Base-by-base conservation (phyloP, 129 eudicot genomes). In the Kitagawia praeruptora region DNA sequence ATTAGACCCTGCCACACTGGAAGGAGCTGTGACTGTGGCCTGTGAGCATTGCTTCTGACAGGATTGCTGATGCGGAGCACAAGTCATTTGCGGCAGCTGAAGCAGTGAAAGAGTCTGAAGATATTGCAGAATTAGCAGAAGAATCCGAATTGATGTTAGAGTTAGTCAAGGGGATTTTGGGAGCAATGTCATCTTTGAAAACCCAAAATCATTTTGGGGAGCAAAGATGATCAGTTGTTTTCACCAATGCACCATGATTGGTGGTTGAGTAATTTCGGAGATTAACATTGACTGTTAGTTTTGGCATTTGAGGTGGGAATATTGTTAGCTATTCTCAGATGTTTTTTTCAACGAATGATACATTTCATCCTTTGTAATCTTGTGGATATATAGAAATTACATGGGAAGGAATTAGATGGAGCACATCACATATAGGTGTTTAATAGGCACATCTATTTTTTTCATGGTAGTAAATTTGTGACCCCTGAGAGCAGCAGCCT, bases 11-110 rank as follows among this genome's bases (percentile, higher is more conserved):
- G 25, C 18, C 21, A 73, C 77, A 73, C 54, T 76, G 21, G 88
- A 88, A 82, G 88, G 82, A 40, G 87, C 89, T 56, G 76, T n/a
- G n/a, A n/a, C n/a, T n/a, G n/a, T n/a, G n/a, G n/a, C n/a, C n/a
- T n/a, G n/a, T 85, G 44, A 70, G n/a, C 63, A 41, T 34, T 31
- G 87, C 89, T 45, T 84, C 84, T 16, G 70, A 74, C 41, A 47
- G 49, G 81, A 48, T 89, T 45, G 90, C 84, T n/a, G 87, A 81
- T 14, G 89, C 89, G 0, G 88, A 90, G 72, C 51, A 78, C 80
- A 61, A 61, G 77, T 64, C 82, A 11, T 76, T 38, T 27, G 39
- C 56, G 75, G 85, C 87, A 39, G 86, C 83, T 80, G 89, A 79
- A 69, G 87, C 92, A 2, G 83, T 83, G 45, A 42, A 67, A 79